A percentile compares a stretch with the other conserved stretches of the same genome.
Evolutionary conservation across 441 rosid species (phyloP).

Genomic region (Brassica hybrid): DNA sequence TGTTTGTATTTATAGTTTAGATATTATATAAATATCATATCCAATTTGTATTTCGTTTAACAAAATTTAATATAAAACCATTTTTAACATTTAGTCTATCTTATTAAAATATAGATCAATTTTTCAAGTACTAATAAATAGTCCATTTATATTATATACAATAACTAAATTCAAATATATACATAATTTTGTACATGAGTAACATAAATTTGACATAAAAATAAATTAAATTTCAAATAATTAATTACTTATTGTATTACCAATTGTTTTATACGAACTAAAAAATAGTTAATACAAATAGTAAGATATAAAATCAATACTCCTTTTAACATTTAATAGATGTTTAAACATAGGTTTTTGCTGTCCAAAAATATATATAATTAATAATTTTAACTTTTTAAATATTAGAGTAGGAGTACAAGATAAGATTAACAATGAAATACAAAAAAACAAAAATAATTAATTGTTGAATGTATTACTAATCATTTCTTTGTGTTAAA

Average conservation of each 20-base stretch:
- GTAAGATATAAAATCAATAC: background rate
- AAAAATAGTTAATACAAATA: too few relatives aligned
- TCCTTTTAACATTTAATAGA: background rate
- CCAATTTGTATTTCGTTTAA: background rate
- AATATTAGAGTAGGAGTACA: background rate
- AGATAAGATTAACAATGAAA: background rate
- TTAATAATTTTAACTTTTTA: background rate
- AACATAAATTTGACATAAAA: background rate
- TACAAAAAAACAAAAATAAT: background rate
- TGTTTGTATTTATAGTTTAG: background rate
- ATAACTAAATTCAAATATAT: background rate
- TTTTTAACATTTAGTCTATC: background rate
- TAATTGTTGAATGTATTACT: background rate
- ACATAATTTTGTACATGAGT: background rate
- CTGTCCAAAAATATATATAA: background rate
- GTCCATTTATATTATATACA: background rate
- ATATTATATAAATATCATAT: background rate
- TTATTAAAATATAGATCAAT: background rate
- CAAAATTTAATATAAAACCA: background rate
- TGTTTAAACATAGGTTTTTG: background rate
- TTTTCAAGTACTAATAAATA: too few relatives aligned
- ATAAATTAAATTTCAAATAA: background rate
- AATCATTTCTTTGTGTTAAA: background rate
- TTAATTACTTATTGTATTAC: background rate
- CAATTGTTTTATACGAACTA: too few relatives aligned